Evolutionary conservation across 768 basidiomycete genomes (phyloP).

Genomic region (Amanita molliuscula): DNA sequence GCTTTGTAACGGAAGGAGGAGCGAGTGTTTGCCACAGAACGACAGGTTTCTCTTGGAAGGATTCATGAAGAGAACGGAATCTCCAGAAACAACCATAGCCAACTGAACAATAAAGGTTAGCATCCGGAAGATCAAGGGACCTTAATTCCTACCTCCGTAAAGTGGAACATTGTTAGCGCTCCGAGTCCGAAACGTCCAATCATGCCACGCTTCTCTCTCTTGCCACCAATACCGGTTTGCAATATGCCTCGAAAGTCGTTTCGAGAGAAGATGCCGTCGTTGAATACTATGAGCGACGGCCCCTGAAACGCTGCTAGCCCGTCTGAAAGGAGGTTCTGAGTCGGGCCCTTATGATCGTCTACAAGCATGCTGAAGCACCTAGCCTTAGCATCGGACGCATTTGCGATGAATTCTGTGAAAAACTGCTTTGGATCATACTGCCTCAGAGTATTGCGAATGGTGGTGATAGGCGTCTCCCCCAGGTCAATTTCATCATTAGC

Average conservation of each 20-base stretch:
- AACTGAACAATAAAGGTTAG: slow-evolving; percentile 13
- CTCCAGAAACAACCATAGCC: slow-evolving; percentile 23
- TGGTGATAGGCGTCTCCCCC: slow-evolving; percentile 30
- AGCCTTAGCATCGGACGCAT: slow-evolving; percentile 40
- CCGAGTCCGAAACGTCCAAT: slow-evolving; percentile 47
- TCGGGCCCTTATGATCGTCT: slow-evolving; percentile 16
- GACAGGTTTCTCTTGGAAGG: slow-evolving; percentile 34
- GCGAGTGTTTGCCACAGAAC: slow-evolving; percentile 18
- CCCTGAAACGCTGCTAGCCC: slow-evolving; percentile 23
- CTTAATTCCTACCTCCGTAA: slow-evolving; percentile 30
- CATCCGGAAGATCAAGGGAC: background rate
- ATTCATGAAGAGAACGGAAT: slow-evolving; percentile 29
- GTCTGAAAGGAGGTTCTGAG: slow-evolving; percentile 19
- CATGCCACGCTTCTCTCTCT: slow-evolving; percentile 22
- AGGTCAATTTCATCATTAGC: slow-evolving; percentile 25
- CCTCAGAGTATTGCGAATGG: slow-evolving; percentile 29
- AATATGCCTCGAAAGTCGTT: slow-evolving; percentile 38
- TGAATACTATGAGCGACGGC: slow-evolving; percentile 32
- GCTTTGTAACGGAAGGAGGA: slow-evolving; percentile 20
- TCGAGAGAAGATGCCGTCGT: slow-evolving; percentile 28
- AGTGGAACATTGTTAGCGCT: slow-evolving; percentile 41
- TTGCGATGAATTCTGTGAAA: slow-evolving; percentile 41
- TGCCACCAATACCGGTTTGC: slow-evolving; percentile 34
- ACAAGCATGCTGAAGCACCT: slow-evolving; percentile 29
- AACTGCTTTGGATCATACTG: slow-evolving; percentile 34